phyloP scores from a whole-genome alignment of 805 yeast genomes.

The Lipomyces japonicus region DNA sequence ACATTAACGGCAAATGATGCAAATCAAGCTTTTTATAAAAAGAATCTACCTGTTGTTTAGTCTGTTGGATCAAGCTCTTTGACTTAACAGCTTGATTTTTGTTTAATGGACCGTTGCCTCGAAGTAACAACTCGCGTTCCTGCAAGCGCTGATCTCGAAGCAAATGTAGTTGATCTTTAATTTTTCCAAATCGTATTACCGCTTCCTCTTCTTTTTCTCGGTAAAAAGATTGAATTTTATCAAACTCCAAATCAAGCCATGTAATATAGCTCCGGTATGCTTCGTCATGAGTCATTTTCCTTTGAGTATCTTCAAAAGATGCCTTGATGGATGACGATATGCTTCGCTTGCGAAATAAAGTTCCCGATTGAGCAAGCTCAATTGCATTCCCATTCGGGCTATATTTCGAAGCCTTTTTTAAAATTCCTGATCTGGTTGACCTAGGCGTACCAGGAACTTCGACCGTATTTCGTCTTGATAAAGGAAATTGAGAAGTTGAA shows the following conservation, averaged over 20 bases:
- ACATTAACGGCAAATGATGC: constrained; percentile 21
- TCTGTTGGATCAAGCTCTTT: not conserved
- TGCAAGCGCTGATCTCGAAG: constrained; percentile 50
- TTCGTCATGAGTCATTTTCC: constrained; percentile 10
- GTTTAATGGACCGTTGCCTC: constrained; percentile 8
- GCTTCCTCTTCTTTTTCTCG: constrained; percentile 57
- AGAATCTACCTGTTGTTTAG: constrained; percentile 5
- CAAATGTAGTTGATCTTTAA: constrained; percentile 68
- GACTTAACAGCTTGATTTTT: not conserved
- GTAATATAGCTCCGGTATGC: constrained; percentile 49
- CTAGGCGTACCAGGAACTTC: not conserved
- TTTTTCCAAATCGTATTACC: constrained; percentile 52
- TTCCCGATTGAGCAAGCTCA: not conserved
- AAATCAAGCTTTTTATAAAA: constrained; percentile 21
- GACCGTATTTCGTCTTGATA: no score
- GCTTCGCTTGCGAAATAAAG: not conserved
- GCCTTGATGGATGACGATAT: constrained; percentile 2
- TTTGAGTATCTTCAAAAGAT: constrained; percentile 7
- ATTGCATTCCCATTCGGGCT: not conserved
- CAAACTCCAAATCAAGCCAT: constrained; percentile 65
- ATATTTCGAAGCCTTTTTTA: constrained; percentile 9
- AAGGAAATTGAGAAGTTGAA: no score
- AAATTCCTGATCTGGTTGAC: constrained; percentile 2
- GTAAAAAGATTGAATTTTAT: constrained; percentile 60
- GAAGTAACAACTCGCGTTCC: constrained; percentile 22